These are phyloP conservation scores for Aspergillus unguis DNA, from an alignment of 2,329 filamentous ascomycete species.

Conservation along the genomic window DNA sequence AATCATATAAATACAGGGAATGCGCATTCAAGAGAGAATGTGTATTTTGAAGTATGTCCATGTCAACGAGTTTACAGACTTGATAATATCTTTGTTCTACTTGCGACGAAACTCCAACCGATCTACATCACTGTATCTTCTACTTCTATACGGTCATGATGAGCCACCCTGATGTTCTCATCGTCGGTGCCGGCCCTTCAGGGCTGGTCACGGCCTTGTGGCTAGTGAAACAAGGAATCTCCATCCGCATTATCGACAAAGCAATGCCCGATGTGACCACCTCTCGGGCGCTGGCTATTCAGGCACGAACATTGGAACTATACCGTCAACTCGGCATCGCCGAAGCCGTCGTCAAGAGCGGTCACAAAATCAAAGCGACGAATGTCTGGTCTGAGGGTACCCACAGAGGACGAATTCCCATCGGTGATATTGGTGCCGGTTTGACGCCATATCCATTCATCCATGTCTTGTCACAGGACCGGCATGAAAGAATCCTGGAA, in stretches of 20 bases:
- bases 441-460: constrained; percentile 33
- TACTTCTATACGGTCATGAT: background rate
- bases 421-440: constrained; percentile 23
- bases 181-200: constrained; percentile 47
- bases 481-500: constrained; percentile 30
- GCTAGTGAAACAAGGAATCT: constrained; percentile 47
- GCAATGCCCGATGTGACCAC: constrained; percentile 33
- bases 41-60: background rate
- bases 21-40: background rate
- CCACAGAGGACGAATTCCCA: constrained; percentile 22
- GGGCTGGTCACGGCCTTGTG: constrained; percentile 46
- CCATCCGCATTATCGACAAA: constrained; percentile 49
- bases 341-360: constrained; percentile 35
- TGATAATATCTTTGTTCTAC: background rate
- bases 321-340: constrained; percentile 46
- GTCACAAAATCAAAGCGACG: constrained; percentile 38
- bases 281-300: constrained; percentile 45
- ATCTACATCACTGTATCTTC: background rate
- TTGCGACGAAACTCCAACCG: background rate
- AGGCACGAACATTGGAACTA: constrained; percentile 51
- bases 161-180: constrained; percentile 35
- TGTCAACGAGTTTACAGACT: background rate
- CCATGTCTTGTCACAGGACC: constrained; percentile 26
- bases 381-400: constrained; percentile 34
- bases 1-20: constrained; percentile 7